Conservation (phyloP, 257 asterid genomes). For the Przewalskia tangutica region DNA sequence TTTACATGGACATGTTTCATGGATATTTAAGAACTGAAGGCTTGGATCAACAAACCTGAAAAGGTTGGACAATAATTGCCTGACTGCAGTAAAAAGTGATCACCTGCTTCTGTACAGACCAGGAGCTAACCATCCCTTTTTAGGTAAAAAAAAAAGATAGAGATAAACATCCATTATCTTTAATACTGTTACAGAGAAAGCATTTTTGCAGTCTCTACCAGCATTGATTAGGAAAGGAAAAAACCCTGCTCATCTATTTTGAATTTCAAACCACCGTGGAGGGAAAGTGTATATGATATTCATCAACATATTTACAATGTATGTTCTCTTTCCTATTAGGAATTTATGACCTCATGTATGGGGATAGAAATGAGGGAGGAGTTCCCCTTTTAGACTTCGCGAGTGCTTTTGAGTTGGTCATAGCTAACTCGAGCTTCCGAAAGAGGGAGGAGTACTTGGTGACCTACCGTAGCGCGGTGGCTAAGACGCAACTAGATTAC, state of each 20-base stretch:
- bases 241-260: not conserved
- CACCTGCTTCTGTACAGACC: not conserved
- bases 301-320: not conserved
- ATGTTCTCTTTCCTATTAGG: not conserved
- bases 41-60: not conserved
- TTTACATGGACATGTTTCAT: constrained; percentile 2
- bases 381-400: too few species aligned
- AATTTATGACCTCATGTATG: not conserved
- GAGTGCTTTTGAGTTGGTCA: too few species aligned
- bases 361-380: too few species aligned
- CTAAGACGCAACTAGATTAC: too few species aligned
- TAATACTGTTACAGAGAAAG: not conserved
- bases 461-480: too few species aligned
- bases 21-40: not conserved
- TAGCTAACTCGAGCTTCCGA: too few species aligned
- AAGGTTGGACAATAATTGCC: not conserved
- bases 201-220: not conserved
- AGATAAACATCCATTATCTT: not conserved
- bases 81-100: not conserved
- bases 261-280: not conserved
- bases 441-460: too few species aligned
- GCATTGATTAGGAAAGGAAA: not conserved
- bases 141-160: not conserved
- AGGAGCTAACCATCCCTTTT: not conserved
- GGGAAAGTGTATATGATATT: not conserved